A percentile compares a stretch with the other conserved stretches of the same genome.
phyloP scores from a whole-genome alignment of 1,284 basidiomycete genomes.

The Cutaneotrichosporon daszewskae region DNA sequence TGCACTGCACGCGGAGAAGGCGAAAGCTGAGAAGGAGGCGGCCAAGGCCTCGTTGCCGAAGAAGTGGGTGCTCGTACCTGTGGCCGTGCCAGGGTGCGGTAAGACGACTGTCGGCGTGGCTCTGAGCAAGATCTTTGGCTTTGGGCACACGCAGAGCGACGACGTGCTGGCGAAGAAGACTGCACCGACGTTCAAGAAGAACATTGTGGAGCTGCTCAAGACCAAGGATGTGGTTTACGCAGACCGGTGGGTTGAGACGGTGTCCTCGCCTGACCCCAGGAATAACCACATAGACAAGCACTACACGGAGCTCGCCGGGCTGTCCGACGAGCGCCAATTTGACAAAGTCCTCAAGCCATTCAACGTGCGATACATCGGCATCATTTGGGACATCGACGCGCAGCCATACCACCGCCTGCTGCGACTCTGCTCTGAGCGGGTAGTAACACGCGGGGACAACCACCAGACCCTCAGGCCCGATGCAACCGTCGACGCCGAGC shows the following conservation, averaged over 20 bases:
- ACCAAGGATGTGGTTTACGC: slow-evolving; percentile 74
- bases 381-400: slow-evolving; percentile 66
- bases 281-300: slow-evolving; percentile 83
- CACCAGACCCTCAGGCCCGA: slow-evolving; percentile 76
- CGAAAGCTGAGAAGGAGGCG: slow-evolving; percentile 16
- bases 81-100: slow-evolving; percentile 92
- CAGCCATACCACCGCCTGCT: slow-evolving; percentile 57
- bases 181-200: slow-evolving; percentile 69
- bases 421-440: slow-evolving; percentile 68
- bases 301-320: slow-evolving; percentile 61
- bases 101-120: slow-evolving; percentile 85
- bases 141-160: slow-evolving; percentile 87
- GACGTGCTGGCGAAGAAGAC: slow-evolving; percentile 69
- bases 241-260: slow-evolving; percentile 61
- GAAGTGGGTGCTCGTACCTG: slow-evolving; percentile 81
- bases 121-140: slow-evolving; percentile 68
- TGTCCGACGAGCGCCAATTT: slow-evolving; percentile 28
- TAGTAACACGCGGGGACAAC: slow-evolving; percentile 66
- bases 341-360: slow-evolving; percentile 24
- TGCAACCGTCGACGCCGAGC: slow-evolving; percentile 50
- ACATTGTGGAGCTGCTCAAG: slow-evolving; percentile 61
- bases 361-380: slow-evolving; percentile 62
- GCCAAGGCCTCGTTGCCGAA: slow-evolving; percentile 44
- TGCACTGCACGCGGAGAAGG: slow-evolving; percentile 11
- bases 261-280: slow-evolving; percentile 48